Base-by-base conservation (phyloP, 352 stramenopile species). In the Phytophthora aleatoria region DNA sequence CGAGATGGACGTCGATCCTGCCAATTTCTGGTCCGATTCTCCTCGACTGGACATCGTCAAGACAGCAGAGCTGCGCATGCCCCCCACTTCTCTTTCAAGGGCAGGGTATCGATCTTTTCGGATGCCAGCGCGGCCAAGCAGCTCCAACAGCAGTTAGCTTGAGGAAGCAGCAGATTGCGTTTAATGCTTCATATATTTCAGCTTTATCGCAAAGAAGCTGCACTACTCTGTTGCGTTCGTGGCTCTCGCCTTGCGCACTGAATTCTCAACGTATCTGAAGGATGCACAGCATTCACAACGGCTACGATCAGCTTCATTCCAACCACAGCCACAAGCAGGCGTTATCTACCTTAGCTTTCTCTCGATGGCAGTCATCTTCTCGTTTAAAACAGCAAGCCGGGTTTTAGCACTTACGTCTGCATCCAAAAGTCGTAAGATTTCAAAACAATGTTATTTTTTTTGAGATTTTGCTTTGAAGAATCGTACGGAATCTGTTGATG, bases 401-500 rank as follows among this genome's bases (percentile, higher is more conserved):
- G 54, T 72, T 33, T 79, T 83, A 5, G 65, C 56, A 31, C 66
- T 86, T 26, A 74, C 55, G 64, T 89, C 79, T 89, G 27, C n/a
- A 36, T n/a, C 16, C 27, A 59, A 2, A 11, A 28, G 43, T 16
- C 31, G 5, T 16, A 8, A 39, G 1, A 12, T 13, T 39, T 39
- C 8, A 39, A 24, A n/a, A 9, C 15, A 41, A 16, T 27, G 24
- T 9, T 31, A 4, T 33, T 26, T 39, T 12, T 36, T 13, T 15
- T 35, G 42, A 41, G 36, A 15, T 26, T 36, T 8, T 7, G 13
- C 11, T 38, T 11, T 42, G 38, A 50, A 30, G 7, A 50, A 16
- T 12, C 76, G 61, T 71, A 89, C 79, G 73, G 61, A 90, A 89
- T 47, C 65, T 69, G 56, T 89, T 89, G 60, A 90, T 71, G 56